A percentile compares a stretch with the other conserved stretches of the same genome.
Conservation (phyloP, 2,329 filamentous ascomycete genomes). For the Verticillium nubilum region DNA sequence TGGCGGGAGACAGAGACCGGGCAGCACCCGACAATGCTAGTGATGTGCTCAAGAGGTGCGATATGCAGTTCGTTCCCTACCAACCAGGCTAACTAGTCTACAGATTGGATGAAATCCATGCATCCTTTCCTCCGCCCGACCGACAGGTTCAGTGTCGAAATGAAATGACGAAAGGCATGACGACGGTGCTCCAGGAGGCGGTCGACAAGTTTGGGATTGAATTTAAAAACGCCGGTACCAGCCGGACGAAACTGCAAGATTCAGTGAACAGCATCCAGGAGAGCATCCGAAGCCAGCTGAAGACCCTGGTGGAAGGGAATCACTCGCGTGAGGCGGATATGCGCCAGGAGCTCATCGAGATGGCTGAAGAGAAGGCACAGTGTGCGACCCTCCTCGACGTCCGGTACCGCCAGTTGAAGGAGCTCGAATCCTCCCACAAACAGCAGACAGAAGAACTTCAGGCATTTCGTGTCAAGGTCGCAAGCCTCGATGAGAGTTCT, state of each 20-base stretch:
- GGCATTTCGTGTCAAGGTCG: neutral
- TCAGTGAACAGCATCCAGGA: neutral
- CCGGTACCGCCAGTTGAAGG: neutral
- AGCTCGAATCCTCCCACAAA: neutral
- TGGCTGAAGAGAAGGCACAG: neutral
- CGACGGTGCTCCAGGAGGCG: neutral
- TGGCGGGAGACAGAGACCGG: neutral
- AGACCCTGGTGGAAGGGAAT: neutral
- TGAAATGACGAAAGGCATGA: neutral
- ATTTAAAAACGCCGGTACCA: neutral
- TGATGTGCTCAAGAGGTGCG: neutral
- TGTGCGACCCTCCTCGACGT: neutral
- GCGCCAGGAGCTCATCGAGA: neutral
- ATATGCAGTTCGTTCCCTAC: no score
- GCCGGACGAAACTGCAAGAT: neutral
- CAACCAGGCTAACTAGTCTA: neutral
- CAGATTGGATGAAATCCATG: neutral
- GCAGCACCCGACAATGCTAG: neutral
- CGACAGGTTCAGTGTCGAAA: neutral
- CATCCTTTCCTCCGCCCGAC: neutral
- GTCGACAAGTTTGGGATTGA: neutral
- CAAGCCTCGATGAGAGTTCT: neutral
- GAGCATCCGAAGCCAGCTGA: neutral
- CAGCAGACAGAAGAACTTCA: neutral
- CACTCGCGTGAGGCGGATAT: neutral